Base-by-base conservation (phyloP, 345 rosid species). In the Acer negundo region DNA sequence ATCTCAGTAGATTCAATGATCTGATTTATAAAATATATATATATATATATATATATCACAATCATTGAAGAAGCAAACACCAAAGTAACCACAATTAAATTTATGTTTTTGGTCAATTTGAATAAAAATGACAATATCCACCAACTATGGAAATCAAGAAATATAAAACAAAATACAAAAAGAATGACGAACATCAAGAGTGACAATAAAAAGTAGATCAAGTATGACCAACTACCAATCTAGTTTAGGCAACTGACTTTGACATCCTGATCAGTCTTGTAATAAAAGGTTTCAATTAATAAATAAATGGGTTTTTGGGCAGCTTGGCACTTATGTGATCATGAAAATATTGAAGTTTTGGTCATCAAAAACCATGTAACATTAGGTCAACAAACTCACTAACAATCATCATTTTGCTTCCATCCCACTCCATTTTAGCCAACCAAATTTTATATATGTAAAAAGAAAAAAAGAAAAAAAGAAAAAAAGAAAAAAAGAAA, bases 301-400 rank as follows among this genome's bases (percentile, higher is more conserved):
- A 35, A 2, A 63, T 12, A 35, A 35, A 35, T 35, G 24, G 17
- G 20, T 70, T 26, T 59, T 47, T 20, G 61, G 67, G 77, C 20
- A 63, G 62, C 24, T 75, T n/a, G 49, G 53, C 15, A 7, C 26
- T 75, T 26, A 13, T 22, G 55, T 73, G 20, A 58, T 31, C 16
- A 75, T 74, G 24, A 10, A 10, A 47, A 26, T 23, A 16, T 65
- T 64, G 4, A 59, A 42, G 51, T 73, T 61, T 12, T 61, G 11
- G 68, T 64, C 61, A 69, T 64, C 79, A 28, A 23, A 56, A 38
- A 65, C 17, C 35, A 22, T 40, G 23, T 64, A 46, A 70, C 70
- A 81, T 81, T 82, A 82, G 85, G 80, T 82, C 40, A 79, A 82
- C 85, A 53, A 82, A 79, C 79, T 78, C 84, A 75, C 70, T 72